Conservation (phyloP, 176 grass and related monocot genomes). For the Paspalum vaginatum region DNA sequence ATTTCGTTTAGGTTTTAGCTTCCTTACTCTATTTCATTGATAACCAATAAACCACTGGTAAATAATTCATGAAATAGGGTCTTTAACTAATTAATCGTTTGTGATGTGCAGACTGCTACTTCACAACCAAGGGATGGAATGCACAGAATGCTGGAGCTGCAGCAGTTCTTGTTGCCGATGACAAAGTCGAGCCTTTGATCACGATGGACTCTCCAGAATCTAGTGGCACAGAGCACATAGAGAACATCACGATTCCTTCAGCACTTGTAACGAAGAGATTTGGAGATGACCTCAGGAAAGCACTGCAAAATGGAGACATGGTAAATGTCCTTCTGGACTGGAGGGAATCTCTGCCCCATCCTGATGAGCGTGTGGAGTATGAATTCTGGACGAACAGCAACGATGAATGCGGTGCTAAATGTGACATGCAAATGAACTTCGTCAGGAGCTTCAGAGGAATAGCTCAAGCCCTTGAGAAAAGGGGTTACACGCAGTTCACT, state of each 20-base stretch:
- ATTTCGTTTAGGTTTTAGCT: not conserved
- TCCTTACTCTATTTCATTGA: not conserved
- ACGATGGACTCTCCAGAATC: conserved; percentile 92
- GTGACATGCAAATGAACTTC: conserved; percentile 81
- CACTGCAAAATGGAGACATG: conserved; percentile 68
- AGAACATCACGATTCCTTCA: conserved; percentile 81
- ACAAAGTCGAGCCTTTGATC: conserved; percentile 69
- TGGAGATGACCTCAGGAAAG: conserved; percentile 66
- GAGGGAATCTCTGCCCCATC: conserved; percentile 79
- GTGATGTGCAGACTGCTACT: conserved; percentile 72
- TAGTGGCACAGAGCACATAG: conserved; percentile 48
- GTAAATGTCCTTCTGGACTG: conserved; percentile 80
- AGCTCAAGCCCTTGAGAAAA: conserved; percentile 78
- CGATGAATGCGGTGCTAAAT: conserved; percentile 81
- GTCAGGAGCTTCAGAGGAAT: conserved; percentile 69
- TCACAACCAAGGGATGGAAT: conserved; percentile 94
- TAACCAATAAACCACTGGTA: no score
- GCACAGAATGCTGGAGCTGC: conserved; percentile 77
- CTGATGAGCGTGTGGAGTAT: conserved; percentile 88
- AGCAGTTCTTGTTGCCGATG: conserved; percentile 71
- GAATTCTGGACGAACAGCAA: conserved; percentile 93
- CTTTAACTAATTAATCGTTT: not conserved
- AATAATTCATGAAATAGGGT: no score
- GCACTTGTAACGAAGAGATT: conserved; percentile 71
- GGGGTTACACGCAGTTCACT: conserved; percentile 78